Evolutionary conservation across 257 asterid genomes (phyloP).

Genomic region (Phtheirospermum japonicum): DNA sequence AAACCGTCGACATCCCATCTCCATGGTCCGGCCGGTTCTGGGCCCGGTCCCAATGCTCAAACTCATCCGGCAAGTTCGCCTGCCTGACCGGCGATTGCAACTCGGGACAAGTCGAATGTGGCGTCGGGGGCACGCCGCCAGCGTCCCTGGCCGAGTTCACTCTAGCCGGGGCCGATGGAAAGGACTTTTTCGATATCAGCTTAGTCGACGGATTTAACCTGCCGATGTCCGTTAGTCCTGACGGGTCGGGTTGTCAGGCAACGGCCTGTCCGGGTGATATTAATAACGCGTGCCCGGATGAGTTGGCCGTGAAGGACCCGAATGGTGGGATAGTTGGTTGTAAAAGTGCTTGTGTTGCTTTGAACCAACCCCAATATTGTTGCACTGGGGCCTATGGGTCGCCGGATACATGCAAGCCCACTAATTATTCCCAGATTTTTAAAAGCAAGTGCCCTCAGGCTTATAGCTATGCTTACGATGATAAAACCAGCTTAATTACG

Average conservation of each 20-base stretch:
- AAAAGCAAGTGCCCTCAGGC: slow-evolving; percentile 48
- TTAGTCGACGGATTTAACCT: slow-evolving; percentile 56
- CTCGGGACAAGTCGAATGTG: slow-evolving; percentile 38
- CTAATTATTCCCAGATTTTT: slow-evolving; percentile 37
- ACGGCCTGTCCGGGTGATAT: slow-evolving; percentile 36
- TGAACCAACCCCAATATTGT: slow-evolving; percentile 40
- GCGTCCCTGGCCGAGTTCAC: slow-evolving; percentile 43
- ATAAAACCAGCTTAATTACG: slow-evolving; percentile 44
- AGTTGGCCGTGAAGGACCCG: slow-evolving; percentile 27
- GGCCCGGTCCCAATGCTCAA: slow-evolving; percentile 46
- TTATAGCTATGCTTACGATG: slow-evolving; percentile 61
- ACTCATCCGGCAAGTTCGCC: slow-evolving; percentile 24
- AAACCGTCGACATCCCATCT: slow-evolving; percentile 11
- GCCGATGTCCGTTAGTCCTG: slow-evolving; percentile 33
- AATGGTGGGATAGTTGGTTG: slow-evolving; percentile 38
- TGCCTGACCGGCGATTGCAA: slow-evolving; percentile 48
- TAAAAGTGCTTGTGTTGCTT: slow-evolving; percentile 50
- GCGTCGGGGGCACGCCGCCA: slow-evolving; percentile 42
- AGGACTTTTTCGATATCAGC: slow-evolving; percentile 48
- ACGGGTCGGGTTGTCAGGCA: slow-evolving; percentile 10
- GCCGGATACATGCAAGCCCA: slow-evolving; percentile 42
- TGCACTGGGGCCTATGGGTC: slow-evolving; percentile 37
- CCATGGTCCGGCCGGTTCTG: slow-evolving; percentile 59
- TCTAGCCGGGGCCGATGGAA: slow-evolving; percentile 21
- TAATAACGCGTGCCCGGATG: slow-evolving; percentile 31